phyloP scores from a whole-genome alignment of 2,329 filamentous ascomycete genomes.

The Neonectria punicea region DNA sequence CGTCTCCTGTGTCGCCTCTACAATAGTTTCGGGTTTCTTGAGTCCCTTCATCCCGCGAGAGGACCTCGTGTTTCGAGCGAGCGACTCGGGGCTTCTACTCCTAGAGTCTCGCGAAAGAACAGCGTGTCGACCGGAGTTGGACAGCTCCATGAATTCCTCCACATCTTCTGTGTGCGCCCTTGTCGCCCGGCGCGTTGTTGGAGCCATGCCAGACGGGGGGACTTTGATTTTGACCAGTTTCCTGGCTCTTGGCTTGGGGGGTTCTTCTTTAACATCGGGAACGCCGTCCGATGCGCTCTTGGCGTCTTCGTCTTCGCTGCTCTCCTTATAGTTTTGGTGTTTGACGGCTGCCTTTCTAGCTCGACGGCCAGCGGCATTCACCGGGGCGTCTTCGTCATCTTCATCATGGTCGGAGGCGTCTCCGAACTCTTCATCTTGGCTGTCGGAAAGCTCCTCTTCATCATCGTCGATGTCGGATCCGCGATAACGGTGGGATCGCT shows the following conservation, averaged over 20 bases:
- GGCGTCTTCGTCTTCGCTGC: constrained; percentile 53
- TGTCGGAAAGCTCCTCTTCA: constrained; percentile 66
- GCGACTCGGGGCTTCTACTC: constrained; percentile 66
- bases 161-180: constrained; percentile 65
- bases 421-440: constrained; percentile 60
- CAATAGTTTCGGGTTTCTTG: constrained; percentile 60
- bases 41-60: constrained; percentile 63
- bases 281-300: constrained; percentile 45
- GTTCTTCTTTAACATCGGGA: constrained; percentile 38
- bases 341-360: constrained; percentile 60
- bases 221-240: constrained; percentile 59
- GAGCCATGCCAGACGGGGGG: constrained; percentile 42
- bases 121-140: constrained; percentile 69
- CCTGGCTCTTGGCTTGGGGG: constrained; percentile 44
- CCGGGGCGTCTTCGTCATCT: constrained; percentile 53
- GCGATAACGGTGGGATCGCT: constrained; percentile 58
- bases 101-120: constrained; percentile 60
- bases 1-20: constrained; percentile 66
- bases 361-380: constrained; percentile 60
- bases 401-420: constrained; percentile 58
- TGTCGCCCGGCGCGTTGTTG: constrained; percentile 58
- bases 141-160: constrained; percentile 66
- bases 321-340: constrained; percentile 60
- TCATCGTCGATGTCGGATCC: constrained; percentile 71
- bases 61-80: constrained; percentile 54